These are phyloP conservation scores for Mucor circinelloides DNA, from an alignment of 371 early-diverging fungal species.

Conservation along the genomic window DNA sequence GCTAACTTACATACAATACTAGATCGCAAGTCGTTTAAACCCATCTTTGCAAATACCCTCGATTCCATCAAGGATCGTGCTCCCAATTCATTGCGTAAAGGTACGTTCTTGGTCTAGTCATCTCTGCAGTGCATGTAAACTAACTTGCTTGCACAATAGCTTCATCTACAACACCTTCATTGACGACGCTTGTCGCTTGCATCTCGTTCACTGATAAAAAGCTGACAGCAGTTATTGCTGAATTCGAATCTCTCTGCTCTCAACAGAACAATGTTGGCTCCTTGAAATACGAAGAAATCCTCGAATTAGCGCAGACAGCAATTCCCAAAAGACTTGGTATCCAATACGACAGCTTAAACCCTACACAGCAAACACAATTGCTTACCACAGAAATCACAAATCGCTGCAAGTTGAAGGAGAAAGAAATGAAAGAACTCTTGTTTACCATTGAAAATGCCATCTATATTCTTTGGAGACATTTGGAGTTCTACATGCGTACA, in stretches of 20 bases:
- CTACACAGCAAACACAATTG: conserved; percentile 35
- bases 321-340: conserved; percentile 31
- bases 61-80: conserved; percentile 4
- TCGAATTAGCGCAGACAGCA: conserved; percentile 30
- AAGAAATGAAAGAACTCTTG: conserved; percentile 27
- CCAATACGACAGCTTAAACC: conserved; percentile 33
- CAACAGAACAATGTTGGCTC: conserved; percentile 32
- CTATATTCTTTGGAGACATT: conserved; percentile 39
- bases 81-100: conserved; percentile 5
- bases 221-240: conserved; percentile 18
- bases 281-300: conserved; percentile 37
- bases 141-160: conserved; percentile 5
- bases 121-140: not conserved
- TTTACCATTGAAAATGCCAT: conserved; percentile 32
- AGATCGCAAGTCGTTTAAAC: conserved; percentile 4
- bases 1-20: not conserved
- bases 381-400: conserved; percentile 24
- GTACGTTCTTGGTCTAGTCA: not conserved
- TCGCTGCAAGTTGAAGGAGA: conserved; percentile 19
- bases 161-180: conserved; percentile 27
- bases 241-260: conserved; percentile 18
- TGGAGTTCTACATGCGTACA: conserved; percentile 33
- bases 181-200: conserved; percentile 31
- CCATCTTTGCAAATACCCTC: conserved; percentile 22
- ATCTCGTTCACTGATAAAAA: conserved; percentile 22